phyloP scores from a whole-genome alignment of 169 alveolate genomes.

The Cryptosporidium baileyi region DNA sequence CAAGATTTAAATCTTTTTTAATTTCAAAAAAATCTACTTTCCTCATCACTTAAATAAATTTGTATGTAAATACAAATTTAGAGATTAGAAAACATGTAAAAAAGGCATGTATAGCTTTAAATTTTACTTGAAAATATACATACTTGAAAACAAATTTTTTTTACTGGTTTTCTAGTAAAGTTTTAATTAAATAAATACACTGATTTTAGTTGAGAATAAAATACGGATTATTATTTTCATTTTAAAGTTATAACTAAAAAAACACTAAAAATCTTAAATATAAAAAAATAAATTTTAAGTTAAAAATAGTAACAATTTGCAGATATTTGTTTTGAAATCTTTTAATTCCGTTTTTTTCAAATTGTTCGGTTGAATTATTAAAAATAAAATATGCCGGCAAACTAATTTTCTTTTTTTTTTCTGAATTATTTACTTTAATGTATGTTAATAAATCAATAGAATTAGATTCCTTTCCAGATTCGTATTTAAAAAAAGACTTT shows the following conservation, averaged over 20 bases:
- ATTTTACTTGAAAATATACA: constrained; percentile 66
- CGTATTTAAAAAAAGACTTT: not conserved
- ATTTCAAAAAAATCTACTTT: constrained; percentile 47
- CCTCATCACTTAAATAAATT: constrained; percentile 35
- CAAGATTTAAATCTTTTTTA: constrained; percentile 1
- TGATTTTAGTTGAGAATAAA: not conserved
- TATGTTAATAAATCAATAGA: constrained; percentile 11
- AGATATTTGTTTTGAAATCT: not conserved
- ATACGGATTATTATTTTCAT: not conserved
- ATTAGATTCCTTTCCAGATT: not conserved
- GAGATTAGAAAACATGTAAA: constrained; percentile 26
- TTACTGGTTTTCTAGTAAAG: constrained; percentile 34
- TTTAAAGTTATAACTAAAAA: not conserved
- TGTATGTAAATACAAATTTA: constrained; percentile 3
- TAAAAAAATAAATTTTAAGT: not conserved
- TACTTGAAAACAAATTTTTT: constrained; percentile 38
- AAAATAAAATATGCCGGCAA: too few relatives aligned
- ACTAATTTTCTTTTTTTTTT: not conserved
- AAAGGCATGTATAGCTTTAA: not conserved
- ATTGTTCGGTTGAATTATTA: too few relatives aligned
- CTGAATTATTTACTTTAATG: not conserved
- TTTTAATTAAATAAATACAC: not conserved
- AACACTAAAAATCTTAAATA: not conserved
- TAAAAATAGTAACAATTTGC: not conserved
- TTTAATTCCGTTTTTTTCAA: not conserved